phyloP scores from a whole-genome alignment of 73 alveolate species.

The Tetrahymena thermophila region DNA sequence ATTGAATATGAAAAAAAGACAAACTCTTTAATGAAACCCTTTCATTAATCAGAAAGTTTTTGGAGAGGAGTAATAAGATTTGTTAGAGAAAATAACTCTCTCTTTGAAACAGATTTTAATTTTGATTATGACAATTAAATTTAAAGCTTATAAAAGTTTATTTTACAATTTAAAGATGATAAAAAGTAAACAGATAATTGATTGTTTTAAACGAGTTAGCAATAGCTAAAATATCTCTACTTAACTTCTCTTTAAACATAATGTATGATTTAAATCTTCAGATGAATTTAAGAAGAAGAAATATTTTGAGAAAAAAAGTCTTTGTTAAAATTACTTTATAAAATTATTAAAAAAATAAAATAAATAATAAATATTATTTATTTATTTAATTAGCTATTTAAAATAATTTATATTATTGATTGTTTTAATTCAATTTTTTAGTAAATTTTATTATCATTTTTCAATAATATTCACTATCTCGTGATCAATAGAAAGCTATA shows the following conservation, averaged over 20 bases:
- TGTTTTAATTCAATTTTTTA: neutral
- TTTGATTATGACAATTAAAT: neutral
- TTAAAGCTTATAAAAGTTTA: neutral
- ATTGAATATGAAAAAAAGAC: neutral
- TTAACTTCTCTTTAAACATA: too few species aligned
- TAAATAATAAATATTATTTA: too few species aligned
- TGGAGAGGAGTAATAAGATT: neutral
- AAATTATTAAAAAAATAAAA: too few species aligned
- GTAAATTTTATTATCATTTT: neutral
- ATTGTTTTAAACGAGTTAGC: too few species aligned
- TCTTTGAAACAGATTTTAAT: neutral
- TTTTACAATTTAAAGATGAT: neutral
- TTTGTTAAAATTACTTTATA: too few species aligned
- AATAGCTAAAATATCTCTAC: too few species aligned
- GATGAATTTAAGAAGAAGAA: too few species aligned
- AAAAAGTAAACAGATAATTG: neutral
- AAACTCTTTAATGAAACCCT: neutral
- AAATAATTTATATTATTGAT: too few species aligned
- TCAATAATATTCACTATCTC: neutral
- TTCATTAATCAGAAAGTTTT: neutral
- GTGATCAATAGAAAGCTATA: neutral
- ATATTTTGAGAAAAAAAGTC: too few species aligned
- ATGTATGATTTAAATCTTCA: too few species aligned
- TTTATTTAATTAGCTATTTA: too few species aligned
- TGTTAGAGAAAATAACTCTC: neutral